A percentile compares a stretch with the other conserved stretches of the same genome.
Evolutionary conservation across 441 rosid species (phyloP).

Genomic region (Gossypium aridum): DNA sequence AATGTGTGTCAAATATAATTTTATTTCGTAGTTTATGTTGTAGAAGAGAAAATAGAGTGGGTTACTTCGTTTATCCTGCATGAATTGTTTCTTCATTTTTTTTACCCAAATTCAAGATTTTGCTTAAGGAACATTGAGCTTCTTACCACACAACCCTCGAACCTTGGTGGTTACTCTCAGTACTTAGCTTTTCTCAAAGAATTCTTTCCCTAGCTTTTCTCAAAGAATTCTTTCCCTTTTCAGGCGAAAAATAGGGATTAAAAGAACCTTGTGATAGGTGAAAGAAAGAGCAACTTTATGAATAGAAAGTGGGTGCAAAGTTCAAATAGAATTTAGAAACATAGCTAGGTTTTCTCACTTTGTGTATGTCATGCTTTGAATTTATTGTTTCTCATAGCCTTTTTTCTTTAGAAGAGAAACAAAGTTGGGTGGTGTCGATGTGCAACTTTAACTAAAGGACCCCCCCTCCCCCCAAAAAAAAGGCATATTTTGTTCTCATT

Average conservation of each 20-base stretch:
- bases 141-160: too few relatives aligned
- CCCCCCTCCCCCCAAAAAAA: neutral
- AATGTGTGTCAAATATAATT: neutral
- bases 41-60: neutral
- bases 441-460: conserved; percentile 1
- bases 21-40: neutral
- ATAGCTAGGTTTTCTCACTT: conserved; percentile 4
- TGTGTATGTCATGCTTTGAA: conserved; percentile 12
- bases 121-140: too few relatives aligned
- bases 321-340: neutral
- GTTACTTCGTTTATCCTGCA: neutral
- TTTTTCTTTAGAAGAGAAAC: neutral
- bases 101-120: too few relatives aligned
- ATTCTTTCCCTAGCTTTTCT: too few relatives aligned
- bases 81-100: neutral
- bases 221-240: neutral
- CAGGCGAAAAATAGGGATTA: neutral
- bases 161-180: neutral
- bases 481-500: neutral
- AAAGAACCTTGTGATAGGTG: neutral
- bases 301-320: neutral
- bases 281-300: neutral
- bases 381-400: neutral
- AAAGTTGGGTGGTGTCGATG: conserved; percentile 6
- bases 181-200: neutral